Evolutionary conservation across 495 filamentous ascomycete species (phyloP), one percentile per base, ranked within the genome.

Genomic region (Daldinia caldariorum): DNA sequence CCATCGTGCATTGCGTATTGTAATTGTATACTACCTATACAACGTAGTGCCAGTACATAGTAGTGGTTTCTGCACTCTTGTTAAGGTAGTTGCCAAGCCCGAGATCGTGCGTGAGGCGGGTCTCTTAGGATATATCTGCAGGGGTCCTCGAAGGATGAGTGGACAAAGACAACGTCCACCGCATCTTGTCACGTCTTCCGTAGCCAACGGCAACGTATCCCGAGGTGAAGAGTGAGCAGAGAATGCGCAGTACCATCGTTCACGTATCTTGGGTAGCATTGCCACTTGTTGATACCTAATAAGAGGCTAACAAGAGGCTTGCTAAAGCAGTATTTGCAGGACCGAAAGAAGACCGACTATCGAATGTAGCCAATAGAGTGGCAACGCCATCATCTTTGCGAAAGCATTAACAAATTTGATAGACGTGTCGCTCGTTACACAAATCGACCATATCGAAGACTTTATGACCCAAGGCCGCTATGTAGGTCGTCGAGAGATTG

Each of bases 1-100:
- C 64, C 59, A 72, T 72, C 61, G 56, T 63, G 64, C 69, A 67
- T 72, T 61, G 43, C 55, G 63, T 64, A 72, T 59, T 35, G 60
- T 72, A 72, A 39, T 26, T 26, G 26, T 26, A 26, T 26, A 26
- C 26, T 26, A 26, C 67, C 55, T 59, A 29, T 72, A 64, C 61
- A 68, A 69, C 18, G 45, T 13, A 35, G 37, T 37, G 22, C n/a
- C n/a, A n/a, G n/a, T n/a, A n/a, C n/a, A n/a, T n/a, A n/a, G n/a
- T n/a, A 35, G 2, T 10, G 6, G 53, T 37, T 3, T 18, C 16
- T 56, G 8, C 9, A n/a, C 50, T 66, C 50, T 56, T 49, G 43
- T 67, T 51, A 49, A 57, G 35, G 47, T 38, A 54, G 10, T 58
- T 37, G 49, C 55, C 61, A 72, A 69, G 70, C 37, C 57, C 61